Evolutionary conservation across 495 filamentous ascomycete genomes (phyloP).

Genomic region (Neurospora sp.): DNA sequence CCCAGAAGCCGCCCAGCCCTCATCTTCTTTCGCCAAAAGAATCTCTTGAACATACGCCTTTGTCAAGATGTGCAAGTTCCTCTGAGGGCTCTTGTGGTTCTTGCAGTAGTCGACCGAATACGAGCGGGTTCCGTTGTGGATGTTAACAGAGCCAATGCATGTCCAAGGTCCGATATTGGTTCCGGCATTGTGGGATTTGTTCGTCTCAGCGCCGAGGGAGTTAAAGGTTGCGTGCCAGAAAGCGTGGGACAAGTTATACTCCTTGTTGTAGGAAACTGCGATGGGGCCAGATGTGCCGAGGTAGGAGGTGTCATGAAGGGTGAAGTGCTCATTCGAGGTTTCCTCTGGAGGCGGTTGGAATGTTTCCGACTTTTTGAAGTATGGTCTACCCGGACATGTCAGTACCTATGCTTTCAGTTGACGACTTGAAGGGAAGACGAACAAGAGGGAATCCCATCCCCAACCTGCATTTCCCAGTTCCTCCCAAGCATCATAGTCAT

Average conservation of each 20-base stretch:
- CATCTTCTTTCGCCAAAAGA: conserved; percentile 15
- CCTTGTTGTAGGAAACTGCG: conserved; percentile 29
- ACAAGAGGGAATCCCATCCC: conserved; percentile 45
- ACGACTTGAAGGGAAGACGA: conserved; percentile 4
- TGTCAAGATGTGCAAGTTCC: conserved; percentile 33
- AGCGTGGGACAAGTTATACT: conserved; percentile 33
- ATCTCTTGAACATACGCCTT: conserved; percentile 29
- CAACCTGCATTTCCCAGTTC: conserved; percentile 45
- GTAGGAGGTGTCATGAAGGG: conserved; percentile 16
- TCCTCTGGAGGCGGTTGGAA: conserved; percentile 31
- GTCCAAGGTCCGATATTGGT: conserved; percentile 38
- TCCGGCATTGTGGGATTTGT: conserved; percentile 29
- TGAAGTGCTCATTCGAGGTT: conserved; percentile 21
- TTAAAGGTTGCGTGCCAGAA: conserved; percentile 41
- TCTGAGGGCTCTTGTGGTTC: conserved; percentile 21
- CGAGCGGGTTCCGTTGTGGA: conserved; percentile 28
- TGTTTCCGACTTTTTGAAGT: conserved; percentile 38
- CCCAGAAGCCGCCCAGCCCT: conserved; percentile 29
- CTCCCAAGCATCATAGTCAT: conserved; percentile 50
- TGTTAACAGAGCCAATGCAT: conserved; percentile 29
- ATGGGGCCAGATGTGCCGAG: conserved; percentile 37
- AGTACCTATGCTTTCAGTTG: background rate
- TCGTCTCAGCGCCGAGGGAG: conserved; percentile 28
- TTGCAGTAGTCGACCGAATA: conserved; percentile 37
- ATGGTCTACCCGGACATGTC: conserved; percentile 23